Evolutionary conservation across 2,329 filamentous ascomycete species (phyloP).

Genomic region (Fusarium multiceps): DNA sequence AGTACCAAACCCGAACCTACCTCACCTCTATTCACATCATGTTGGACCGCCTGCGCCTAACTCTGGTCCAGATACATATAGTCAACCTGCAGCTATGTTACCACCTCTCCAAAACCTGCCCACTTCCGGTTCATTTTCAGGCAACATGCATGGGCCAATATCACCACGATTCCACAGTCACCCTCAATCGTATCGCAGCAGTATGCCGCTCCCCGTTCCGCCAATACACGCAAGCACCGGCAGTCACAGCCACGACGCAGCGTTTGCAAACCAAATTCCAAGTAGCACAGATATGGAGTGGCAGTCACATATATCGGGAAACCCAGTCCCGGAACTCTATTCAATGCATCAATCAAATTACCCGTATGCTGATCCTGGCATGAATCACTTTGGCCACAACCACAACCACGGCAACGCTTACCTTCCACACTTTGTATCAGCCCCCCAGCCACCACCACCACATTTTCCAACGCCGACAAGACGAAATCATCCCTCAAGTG

Average conservation of each 20-base stretch:
- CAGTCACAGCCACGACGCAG: constrained; percentile 29
- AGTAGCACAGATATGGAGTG: constrained; percentile 32
- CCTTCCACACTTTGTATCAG: constrained; percentile 24
- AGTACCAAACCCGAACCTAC: constrained; percentile 26
- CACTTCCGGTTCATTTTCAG: constrained; percentile 24
- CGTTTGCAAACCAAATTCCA: constrained; percentile 42
- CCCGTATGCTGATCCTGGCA: constrained; percentile 26
- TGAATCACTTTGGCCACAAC: constrained; percentile 37
- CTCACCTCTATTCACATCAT: constrained; percentile 37
- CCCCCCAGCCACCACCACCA: constrained; percentile 33
- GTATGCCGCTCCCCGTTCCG: constrained; percentile 20
- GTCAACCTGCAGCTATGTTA: constrained; percentile 39
- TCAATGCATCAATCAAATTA: constrained; percentile 39
- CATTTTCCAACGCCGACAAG: constrained; percentile 31
- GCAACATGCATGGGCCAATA: constrained; percentile 26
- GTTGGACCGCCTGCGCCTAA: constrained; percentile 30
- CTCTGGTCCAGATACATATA: constrained; percentile 36
- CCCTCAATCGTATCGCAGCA: constrained; percentile 25
- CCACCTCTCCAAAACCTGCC: constrained; percentile 39
- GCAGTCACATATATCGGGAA: constrained; percentile 27
- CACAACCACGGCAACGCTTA: constrained; percentile 24
- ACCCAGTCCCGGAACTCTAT: constrained; percentile 36
- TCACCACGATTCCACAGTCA: constrained; percentile 30
- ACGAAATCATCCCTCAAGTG: constrained; percentile 28
- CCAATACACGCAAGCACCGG: constrained; percentile 7